A percentile compares a stretch with the other conserved stretches of the same genome.
Evolutionary conservation across 768 basidiomycete species (phyloP).

Genomic region (Xerocomus brunneocitrinus): DNA sequence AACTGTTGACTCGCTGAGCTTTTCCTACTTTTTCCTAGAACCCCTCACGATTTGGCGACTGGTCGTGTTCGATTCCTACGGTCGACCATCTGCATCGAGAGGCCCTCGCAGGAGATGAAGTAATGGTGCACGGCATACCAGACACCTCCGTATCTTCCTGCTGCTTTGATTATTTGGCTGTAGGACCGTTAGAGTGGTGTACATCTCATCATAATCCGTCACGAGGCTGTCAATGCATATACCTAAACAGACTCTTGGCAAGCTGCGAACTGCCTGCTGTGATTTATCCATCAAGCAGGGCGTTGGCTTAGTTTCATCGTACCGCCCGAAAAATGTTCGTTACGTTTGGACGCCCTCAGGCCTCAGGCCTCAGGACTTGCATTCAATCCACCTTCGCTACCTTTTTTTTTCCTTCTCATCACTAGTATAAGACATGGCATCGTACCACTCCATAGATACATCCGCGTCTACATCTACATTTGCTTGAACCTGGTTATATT

Average conservation of each 20-base stretch:
- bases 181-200: slow-evolving; percentile 85
- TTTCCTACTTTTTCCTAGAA: slow-evolving; percentile 10
- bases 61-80: slow-evolving; percentile 36
- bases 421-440: no score
- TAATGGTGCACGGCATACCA: slow-evolving; percentile 85
- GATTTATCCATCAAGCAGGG: not conserved
- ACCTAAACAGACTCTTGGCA: no score
- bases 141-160: slow-evolving; percentile 87
- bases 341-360: no score
- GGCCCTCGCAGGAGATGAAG: slow-evolving; percentile 89
- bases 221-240: no score
- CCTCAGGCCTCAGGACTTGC: no score
- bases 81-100: slow-evolving; percentile 41
- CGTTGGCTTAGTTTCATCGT: no score
- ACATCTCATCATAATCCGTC: slow-evolving; percentile 42
- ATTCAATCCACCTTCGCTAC: no score
- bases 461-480: no score
- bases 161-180: slow-evolving; percentile 39
- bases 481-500: no score
- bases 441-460: no score
- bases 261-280: not conserved
- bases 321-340: no score
- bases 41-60: slow-evolving; percentile 46
- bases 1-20: not conserved
- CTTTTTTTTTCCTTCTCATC: no score